These are phyloP conservation scores for Kandelia obovata DNA, from an alignment of 345 rosid genomes.

Conservation along the genomic window DNA sequence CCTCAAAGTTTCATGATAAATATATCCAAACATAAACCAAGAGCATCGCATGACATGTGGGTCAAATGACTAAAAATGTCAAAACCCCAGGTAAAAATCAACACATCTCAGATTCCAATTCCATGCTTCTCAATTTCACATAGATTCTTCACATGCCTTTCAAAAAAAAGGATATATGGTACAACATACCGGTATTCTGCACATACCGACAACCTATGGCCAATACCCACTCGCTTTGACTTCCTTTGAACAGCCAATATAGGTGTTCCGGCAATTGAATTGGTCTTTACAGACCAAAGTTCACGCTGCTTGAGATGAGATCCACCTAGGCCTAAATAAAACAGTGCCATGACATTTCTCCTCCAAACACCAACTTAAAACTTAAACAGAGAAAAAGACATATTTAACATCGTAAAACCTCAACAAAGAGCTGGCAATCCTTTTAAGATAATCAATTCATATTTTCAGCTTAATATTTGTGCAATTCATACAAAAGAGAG, in stretches of 20 bases:
- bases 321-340: conserved; percentile 34
- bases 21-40: no score
- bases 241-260: conserved; percentile 41
- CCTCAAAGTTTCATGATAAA: no score
- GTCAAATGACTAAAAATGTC: no score
- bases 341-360: neutral
- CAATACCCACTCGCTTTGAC: conserved; percentile 21
- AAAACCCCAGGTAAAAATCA: no score
- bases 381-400: no score
- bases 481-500: no score
- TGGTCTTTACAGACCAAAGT: conserved; percentile 40
- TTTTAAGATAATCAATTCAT: no score
- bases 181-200: conserved; percentile 52
- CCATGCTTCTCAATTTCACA: neutral
- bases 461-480: no score
- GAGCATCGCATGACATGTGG: no score
- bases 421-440: no score
- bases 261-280: conserved; percentile 33
- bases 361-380: no score
- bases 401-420: no score
- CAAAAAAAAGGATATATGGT: neutral
- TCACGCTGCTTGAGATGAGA: conserved; percentile 37
- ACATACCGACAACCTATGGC: conserved; percentile 40
- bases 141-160: neutral
- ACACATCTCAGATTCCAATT: neutral